These are phyloP conservation scores for Fusarium hainanense DNA, from an alignment of 2,329 filamentous ascomycete genomes.

Conservation along the genomic window DNA sequence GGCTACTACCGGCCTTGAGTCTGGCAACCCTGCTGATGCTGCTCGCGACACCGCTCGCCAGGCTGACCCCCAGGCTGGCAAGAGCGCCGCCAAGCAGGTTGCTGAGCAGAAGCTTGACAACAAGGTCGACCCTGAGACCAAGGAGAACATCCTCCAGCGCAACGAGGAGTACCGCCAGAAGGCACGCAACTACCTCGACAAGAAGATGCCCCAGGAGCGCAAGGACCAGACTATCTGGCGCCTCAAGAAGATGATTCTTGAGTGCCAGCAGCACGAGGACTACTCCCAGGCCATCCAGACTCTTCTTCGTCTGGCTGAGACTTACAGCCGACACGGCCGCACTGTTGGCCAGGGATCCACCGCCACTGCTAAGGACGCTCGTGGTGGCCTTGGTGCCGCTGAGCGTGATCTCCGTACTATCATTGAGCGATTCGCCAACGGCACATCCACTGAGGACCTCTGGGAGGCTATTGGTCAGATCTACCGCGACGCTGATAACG, in stretches of 20 bases:
- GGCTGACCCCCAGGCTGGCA: slow-evolving; percentile 56
- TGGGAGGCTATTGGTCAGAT: slow-evolving; percentile 87
- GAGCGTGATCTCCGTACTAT: slow-evolving; percentile 83
- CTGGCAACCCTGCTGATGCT: slow-evolving; percentile 7
- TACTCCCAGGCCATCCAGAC: slow-evolving; percentile 94
- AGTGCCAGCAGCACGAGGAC: slow-evolving; percentile 94
- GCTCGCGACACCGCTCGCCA: slow-evolving; percentile 45
- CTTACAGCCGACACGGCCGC: slow-evolving; percentile 81
- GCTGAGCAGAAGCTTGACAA: slow-evolving; percentile 68
- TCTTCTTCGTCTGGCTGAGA: slow-evolving; percentile 83
- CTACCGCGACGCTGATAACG: slow-evolving; percentile 86
- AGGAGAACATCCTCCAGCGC: slow-evolving; percentile 58
- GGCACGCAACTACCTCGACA: slow-evolving; percentile 79
- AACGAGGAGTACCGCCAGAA: slow-evolving; percentile 59
- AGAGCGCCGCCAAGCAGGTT: slow-evolving; percentile 52
- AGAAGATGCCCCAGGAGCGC: slow-evolving; percentile 92
- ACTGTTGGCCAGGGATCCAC: slow-evolving; percentile 71
- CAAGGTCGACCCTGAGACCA: slow-evolving; percentile 74
- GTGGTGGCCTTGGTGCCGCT: slow-evolving; percentile 73
- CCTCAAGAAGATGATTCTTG: slow-evolving; percentile 95
- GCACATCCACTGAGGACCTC: slow-evolving; percentile 87
- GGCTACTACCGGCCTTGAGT: slow-evolving; percentile 56
- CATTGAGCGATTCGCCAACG: slow-evolving; percentile 95
- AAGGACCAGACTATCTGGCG: slow-evolving; percentile 93
- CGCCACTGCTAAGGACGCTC: slow-evolving; percentile 78